Base-by-base conservation (phyloP, 129 eudicot genomes). In the Tagetes patula region DNA sequence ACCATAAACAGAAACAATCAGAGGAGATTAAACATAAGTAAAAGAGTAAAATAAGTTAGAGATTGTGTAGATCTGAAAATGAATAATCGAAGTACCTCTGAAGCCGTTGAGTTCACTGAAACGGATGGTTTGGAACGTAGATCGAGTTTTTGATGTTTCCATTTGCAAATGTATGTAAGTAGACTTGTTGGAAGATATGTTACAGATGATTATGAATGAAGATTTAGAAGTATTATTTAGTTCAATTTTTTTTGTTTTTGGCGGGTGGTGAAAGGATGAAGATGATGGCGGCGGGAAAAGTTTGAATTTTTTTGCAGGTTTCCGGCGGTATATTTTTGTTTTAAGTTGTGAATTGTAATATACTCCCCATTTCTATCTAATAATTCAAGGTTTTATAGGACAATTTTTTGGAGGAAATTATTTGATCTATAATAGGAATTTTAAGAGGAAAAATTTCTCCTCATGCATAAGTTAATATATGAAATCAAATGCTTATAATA, bases 71-170 rank as follows among this genome's bases (percentile, higher is more conserved):
- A 59, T 59, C 33, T 42, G n/a, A 6, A 69, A 12, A 11, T 27
- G 47, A 10, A 42, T 6, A 42, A n/a, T 73, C n/a, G 0, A 45
- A 47, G 3, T 50, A 92, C 97, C 98, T 87, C 88, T 79, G 80
- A 82, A 87, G 6, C 96, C 96, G 59, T 79, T 80, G 68, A 92
- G 89, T 75, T 92, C 96, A 55, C 96, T 84, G 32, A 85, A 86
- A 66, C 67, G 84, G 77, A 93, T 81, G 78, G 82, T 84, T 43
- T 81, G 80, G 62, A 93, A 84, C 59, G 84, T 68, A 0, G 96
- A 82, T 58, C 67, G 84, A 34, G 61, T 53, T 8, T 52, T 59
- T 36, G 84, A 81, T 45, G 72, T 75, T 62, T 76, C 86, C 98
- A 89, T 93, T 81, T 82, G 54, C 75, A 45, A 69, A 5, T 3